These are phyloP conservation scores for Cryptococcus neoformans DNA, from an alignment of 1,284 basidiomycete genomes.

Conservation along the genomic window DNA sequence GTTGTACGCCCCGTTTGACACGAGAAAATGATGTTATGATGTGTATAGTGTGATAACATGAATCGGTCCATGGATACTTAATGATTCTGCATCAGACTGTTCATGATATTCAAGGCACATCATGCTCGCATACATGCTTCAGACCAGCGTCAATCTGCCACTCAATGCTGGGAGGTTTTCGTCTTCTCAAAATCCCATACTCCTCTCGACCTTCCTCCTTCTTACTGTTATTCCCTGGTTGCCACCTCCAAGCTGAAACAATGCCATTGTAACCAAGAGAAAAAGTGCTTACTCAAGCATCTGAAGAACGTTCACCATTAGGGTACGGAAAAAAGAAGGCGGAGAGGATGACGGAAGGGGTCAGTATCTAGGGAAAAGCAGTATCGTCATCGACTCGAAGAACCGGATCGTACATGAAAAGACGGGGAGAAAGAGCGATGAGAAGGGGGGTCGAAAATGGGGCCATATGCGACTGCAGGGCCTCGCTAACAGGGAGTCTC, in stretches of 20 bases:
- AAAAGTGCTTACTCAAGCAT: neutral
- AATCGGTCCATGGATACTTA: too few species aligned
- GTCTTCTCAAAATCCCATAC: neutral
- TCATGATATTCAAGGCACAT: too few species aligned
- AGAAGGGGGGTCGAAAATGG: neutral
- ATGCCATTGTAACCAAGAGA: neutral
- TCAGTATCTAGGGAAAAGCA: neutral
- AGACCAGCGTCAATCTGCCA: neutral
- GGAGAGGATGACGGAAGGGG: neutral
- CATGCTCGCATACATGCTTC: neutral
- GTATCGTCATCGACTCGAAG: slow-evolving; percentile 16
- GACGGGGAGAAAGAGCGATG: neutral
- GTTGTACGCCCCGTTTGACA: too few species aligned
- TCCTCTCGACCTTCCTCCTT: neutral
- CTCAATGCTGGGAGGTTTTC: neutral
- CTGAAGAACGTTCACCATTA: neutral
- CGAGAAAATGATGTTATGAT: too few species aligned
- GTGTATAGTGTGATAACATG: too few species aligned
- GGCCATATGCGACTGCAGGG: neutral
- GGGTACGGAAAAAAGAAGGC: neutral
- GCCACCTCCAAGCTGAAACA: neutral
- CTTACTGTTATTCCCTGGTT: neutral
- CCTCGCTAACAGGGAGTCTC: neutral
- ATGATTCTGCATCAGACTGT: too few species aligned
- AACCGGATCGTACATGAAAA: slow-evolving; percentile 1